These are phyloP conservation scores for Calonectria pseudoreteaudii DNA, from an alignment of 2,329 filamentous ascomycete genomes.

Conservation along the genomic window DNA sequence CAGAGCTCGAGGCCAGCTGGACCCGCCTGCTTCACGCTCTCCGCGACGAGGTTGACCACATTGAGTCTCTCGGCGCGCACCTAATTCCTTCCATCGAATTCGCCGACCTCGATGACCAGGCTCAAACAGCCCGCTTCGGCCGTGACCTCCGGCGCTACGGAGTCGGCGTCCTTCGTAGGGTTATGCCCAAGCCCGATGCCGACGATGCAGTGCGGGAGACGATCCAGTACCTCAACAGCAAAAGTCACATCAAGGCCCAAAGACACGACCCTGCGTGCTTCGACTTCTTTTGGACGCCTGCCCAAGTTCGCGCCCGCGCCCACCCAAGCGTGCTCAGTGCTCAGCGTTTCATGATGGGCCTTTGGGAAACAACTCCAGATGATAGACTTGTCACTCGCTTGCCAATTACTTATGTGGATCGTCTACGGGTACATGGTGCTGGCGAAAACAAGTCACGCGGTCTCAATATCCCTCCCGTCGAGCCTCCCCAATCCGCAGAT, in stretches of 20 bases:
- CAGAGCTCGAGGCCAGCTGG: constrained; percentile 66
- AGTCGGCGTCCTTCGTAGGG: constrained; percentile 73
- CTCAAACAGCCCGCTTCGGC: constrained; percentile 66
- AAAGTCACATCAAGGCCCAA: constrained; percentile 43
- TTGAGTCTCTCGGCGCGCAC: constrained; percentile 61
- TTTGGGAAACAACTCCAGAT: constrained; percentile 70
- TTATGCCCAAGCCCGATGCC: constrained; percentile 68
- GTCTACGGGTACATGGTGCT: constrained; percentile 73
- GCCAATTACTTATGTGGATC: constrained; percentile 76
- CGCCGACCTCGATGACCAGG: constrained; percentile 58
- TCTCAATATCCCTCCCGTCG: constrained; percentile 36
- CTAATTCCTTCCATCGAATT: constrained; percentile 70
- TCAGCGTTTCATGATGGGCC: constrained; percentile 74
- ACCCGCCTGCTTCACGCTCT: constrained; percentile 64
- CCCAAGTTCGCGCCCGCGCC: constrained; percentile 75
- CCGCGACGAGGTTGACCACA: constrained; percentile 63
- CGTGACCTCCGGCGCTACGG: constrained; percentile 71
- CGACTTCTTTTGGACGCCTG: constrained; percentile 80
- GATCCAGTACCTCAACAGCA: constrained; percentile 61
- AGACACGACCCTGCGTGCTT: constrained; percentile 73
- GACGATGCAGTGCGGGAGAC: constrained; percentile 69
- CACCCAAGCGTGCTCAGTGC: constrained; percentile 73
- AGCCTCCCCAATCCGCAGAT: constrained; percentile 48
- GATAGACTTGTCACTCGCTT: constrained; percentile 70
- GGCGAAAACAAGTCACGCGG: constrained; percentile 36